Base-by-base conservation (phyloP, 805 yeast genomes). In the Saccharomycopsis selenospora region DNA sequence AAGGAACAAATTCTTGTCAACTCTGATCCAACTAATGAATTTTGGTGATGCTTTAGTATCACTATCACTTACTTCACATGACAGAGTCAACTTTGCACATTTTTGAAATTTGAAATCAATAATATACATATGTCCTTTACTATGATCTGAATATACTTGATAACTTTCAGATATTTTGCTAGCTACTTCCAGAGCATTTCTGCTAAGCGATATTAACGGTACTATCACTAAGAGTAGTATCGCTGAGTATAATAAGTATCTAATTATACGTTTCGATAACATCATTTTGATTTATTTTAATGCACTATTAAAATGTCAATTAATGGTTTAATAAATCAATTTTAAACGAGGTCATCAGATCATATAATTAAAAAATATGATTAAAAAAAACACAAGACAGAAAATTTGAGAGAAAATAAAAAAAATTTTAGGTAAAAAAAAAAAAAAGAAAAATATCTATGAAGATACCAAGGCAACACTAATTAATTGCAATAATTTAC, bases 41-140 rank as follows among this genome's bases (percentile, higher is more conserved):
- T 49, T 43, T 2, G 25, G 17, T 18, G 53, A 49, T 20, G 22
- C 28, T 11, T 27, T 33, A 7, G 52, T 36, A 14, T 52, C 55
- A 3, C 18, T 24, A 29, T 52, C 55, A 7, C 41, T n/a, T 6
- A 49, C 28, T 10, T 20, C 10, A 28, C 55, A 52, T 4, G 25
- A 20, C 20, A 40, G 30, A 20, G 36, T 11, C 8, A 18, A 22
- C 42, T 40, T 43, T 10, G 49, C 28, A 29, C 55, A 52, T 22
- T 49, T 46, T 18, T 49, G 41, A 42, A 52, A 49, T 8, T 33
- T 25, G 25, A 49, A 14, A 42, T 52, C 55, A 11, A 52, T 42
- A 18, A 52, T 41, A 17, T 46, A 52, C 20, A 14, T 33, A 33
- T 33, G 38, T 33, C 17, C 38, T 10, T 14, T 17, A 33, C 38